Conservation (phyloP, 129 eudicot genomes). For the Helianthus tuberosus region DNA sequence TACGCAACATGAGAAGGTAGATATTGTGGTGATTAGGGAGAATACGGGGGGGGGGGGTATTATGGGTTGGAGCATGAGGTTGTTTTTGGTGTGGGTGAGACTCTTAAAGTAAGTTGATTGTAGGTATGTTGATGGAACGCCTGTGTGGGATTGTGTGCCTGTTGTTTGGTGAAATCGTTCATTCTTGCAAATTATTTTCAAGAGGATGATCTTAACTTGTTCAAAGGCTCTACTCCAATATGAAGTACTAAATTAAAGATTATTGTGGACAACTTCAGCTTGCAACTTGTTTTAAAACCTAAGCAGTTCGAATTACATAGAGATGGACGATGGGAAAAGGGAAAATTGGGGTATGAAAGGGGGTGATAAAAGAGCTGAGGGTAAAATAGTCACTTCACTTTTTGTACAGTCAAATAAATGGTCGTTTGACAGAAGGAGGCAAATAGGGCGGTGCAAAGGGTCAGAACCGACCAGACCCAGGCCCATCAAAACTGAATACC, state of each 20-base stretch:
- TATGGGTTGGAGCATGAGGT: constrained; percentile 82
- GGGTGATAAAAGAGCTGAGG: too few relatives aligned
- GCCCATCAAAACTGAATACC: too few relatives aligned
- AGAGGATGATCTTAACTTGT: not conserved
- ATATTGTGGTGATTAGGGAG: constrained; percentile 85
- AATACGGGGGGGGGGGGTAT: constrained; percentile 72
- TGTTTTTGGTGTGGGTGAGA: constrained; percentile 78
- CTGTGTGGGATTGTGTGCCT: too few relatives aligned
- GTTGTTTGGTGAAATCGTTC: not conserved
- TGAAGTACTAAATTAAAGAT: not conserved
- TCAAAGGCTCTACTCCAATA: too few relatives aligned
- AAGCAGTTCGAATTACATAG: constrained; percentile 57
- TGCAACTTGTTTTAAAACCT: constrained; percentile 85
- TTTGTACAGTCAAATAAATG: too few relatives aligned
- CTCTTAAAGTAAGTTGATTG: constrained; percentile 59
- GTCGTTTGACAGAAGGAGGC: too few relatives aligned
- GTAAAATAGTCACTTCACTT: too few relatives aligned
- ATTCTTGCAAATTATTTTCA: not conserved
- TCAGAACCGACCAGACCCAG: too few relatives aligned
- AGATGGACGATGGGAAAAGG: too few relatives aligned
- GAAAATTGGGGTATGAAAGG: too few relatives aligned
- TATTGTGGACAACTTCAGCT: constrained; percentile 86
- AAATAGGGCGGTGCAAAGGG: too few relatives aligned
- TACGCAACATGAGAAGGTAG: constrained; percentile 69
- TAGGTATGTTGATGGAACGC: not conserved